phyloP scores from a whole-genome alignment of 192 early-diverging fungal genomes.

The Dissophora ornata region DNA sequence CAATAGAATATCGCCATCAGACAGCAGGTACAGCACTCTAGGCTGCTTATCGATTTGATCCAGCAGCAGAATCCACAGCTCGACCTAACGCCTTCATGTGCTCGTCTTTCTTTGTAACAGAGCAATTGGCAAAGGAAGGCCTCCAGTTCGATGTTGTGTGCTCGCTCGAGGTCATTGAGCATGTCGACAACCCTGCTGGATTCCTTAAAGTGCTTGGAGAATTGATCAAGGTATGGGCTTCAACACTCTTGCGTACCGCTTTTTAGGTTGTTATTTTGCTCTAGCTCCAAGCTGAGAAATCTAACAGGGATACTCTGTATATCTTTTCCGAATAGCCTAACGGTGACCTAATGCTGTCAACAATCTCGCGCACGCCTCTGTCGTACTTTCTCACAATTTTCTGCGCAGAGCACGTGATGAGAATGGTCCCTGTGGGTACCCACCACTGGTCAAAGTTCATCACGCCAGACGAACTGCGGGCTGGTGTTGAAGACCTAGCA shows the following conservation, averaged over 20 bases:
- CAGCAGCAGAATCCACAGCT: no score
- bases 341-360: slow-evolving; percentile 85
- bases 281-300: no score
- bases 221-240: slow-evolving; percentile 71
- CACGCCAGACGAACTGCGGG: slow-evolving; percentile 76
- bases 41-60: no score
- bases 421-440: slow-evolving; percentile 84
- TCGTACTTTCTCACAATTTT: slow-evolving; percentile 83
- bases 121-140: slow-evolving; percentile 64
- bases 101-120: slow-evolving; percentile 58
- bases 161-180: slow-evolving; percentile 93
- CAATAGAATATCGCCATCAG: slow-evolving; percentile 70
- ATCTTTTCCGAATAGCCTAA: no score
- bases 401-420: slow-evolving; percentile 82
- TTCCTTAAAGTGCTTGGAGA: slow-evolving; percentile 78
- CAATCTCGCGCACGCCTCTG: slow-evolving; percentile 87
- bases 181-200: slow-evolving; percentile 77
- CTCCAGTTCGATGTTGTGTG: slow-evolving; percentile 82
- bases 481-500: slow-evolving; percentile 58
- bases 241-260: neutral
- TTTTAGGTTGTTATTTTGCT: neutral
- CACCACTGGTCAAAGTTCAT: slow-evolving; percentile 90
- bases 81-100: no score
- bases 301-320: no score
- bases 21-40: slow-evolving; percentile 64